Conservation (phyloP, 2,329 filamentous ascomycete genomes). For the Paecilomyces sp. region DNA sequence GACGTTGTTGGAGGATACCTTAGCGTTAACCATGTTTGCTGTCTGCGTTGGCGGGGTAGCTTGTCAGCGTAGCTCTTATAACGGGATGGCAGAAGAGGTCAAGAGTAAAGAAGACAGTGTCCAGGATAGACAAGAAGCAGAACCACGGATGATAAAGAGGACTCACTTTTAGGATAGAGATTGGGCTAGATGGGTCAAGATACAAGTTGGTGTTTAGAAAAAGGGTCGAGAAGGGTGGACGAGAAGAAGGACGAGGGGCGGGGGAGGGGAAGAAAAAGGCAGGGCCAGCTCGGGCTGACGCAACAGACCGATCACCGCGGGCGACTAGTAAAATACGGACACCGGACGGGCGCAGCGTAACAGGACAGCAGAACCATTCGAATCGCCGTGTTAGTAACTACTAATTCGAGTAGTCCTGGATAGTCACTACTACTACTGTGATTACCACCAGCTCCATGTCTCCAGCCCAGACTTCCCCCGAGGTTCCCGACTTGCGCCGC, state of each 20-base stretch:
- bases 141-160: not conserved
- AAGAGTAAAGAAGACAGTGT: no score
- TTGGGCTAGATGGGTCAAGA: not conserved
- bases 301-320: constrained; percentile 21
- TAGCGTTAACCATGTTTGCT: constrained; percentile 27
- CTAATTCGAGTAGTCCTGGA: not conserved
- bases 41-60: constrained; percentile 17
- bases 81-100: constrained; percentile 1
- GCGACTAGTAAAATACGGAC: constrained; percentile 12
- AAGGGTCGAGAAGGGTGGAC: not conserved
- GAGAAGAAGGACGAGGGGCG: constrained; percentile 13
- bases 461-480: constrained; percentile 3
- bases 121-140: not conserved
- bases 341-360: constrained; percentile 19
- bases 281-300: constrained; percentile 25
- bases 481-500: constrained; percentile 24
- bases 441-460: constrained; percentile 1
- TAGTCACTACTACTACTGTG: no score
- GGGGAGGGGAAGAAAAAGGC: constrained; percentile 22
- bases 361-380: not conserved
- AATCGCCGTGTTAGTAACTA: not conserved
- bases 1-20: constrained; percentile 15
- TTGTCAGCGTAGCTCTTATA: constrained; percentile 17
- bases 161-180: not conserved
- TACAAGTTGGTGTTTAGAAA: constrained; percentile 2